phyloP scores from a whole-genome alignment of 2,329 filamentous ascomycete species.

The Aciculosporium take region DNA sequence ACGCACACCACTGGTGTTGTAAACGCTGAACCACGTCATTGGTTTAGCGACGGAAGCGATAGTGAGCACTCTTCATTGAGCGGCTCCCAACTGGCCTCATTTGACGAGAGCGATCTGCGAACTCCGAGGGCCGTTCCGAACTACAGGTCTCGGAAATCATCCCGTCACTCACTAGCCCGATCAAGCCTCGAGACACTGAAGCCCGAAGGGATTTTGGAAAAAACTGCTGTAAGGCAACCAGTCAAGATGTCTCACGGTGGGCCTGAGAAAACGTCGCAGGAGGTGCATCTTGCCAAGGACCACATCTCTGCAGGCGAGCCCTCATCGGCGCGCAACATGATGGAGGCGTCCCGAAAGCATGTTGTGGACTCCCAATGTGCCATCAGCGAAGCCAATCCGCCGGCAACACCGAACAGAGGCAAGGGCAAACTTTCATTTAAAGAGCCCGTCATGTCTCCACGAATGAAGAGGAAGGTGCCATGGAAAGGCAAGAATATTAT shows the following conservation, averaged over 20 bases:
- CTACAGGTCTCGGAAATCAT: conserved; percentile 10
- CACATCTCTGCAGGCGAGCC: conserved; percentile 5
- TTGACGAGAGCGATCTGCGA: conserved; percentile 31
- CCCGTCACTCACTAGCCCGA: conserved; percentile 29
- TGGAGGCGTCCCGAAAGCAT: background rate
- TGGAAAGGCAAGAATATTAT: conserved; percentile 66
- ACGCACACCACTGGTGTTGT: conserved; percentile 63
- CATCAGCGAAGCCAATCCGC: conserved; percentile 17
- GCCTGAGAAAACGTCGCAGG: conserved; percentile 1
- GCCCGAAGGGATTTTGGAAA: conserved; percentile 14
- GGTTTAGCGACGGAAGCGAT: conserved; percentile 61
- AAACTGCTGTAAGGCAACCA: conserved; percentile 4
- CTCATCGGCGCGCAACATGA: background rate
- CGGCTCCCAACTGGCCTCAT: conserved; percentile 44
- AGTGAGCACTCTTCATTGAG: conserved; percentile 66
- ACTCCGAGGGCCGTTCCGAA: conserved; percentile 30
- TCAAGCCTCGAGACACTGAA: conserved; percentile 45
- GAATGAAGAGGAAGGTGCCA: conserved; percentile 54
- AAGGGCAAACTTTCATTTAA: conserved; percentile 23
- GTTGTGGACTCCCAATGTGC: background rate
- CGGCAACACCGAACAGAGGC: conserved; percentile 22
- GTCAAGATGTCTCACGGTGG: conserved; percentile 20
- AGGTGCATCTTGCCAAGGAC: conserved; percentile 7
- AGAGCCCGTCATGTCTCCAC: conserved; percentile 33
- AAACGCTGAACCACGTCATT: conserved; percentile 59